Evolutionary conservation across 1,284 basidiomycete genomes (phyloP).

Genomic region (Leccinum huronense): DNA sequence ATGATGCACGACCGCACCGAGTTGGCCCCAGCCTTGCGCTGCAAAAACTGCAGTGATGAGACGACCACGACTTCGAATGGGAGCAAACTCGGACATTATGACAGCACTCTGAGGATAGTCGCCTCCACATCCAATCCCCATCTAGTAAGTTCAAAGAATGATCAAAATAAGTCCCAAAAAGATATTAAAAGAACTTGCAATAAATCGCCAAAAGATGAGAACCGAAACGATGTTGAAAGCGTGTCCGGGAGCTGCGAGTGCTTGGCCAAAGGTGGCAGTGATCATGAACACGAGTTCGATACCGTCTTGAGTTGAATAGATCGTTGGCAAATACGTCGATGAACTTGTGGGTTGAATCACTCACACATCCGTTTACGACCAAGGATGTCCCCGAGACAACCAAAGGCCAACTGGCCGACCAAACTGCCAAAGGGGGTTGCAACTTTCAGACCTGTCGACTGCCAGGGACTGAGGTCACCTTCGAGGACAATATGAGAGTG

Average conservation of each 20-base stretch:
- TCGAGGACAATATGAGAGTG: constrained; percentile 6
- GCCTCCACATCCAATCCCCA: constrained; percentile 47
- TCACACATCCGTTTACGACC: constrained; percentile 48
- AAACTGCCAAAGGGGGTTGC: constrained; percentile 58
- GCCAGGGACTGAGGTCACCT: constrained; percentile 29
- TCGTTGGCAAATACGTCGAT: not conserved
- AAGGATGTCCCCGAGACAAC: constrained; percentile 51
- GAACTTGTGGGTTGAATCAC: constrained; percentile 8
- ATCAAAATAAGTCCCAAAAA: not conserved
- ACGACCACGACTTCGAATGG: constrained; percentile 53
- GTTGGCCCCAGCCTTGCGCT: constrained; percentile 55
- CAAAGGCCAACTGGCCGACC: constrained; percentile 57
- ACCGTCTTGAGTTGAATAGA: constrained; percentile 41
- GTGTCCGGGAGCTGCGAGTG: constrained; percentile 47
- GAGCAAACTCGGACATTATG: constrained; percentile 62
- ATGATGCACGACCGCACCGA: constrained; percentile 37
- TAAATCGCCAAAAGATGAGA: constrained; percentile 56
- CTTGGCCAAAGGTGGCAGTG: constrained; percentile 47
- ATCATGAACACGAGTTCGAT: constrained; percentile 56
- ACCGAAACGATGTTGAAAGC: constrained; percentile 54
- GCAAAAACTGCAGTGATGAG: constrained; percentile 58
- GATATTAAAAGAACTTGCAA: constrained; percentile 31
- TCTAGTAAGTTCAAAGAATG: constrained; percentile 14
- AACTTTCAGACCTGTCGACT: constrained; percentile 30
- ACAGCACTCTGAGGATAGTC: constrained; percentile 49